These are phyloP conservation scores for Silene latifolia DNA, from an alignment of 148 eudicot species.

Conservation along the genomic window DNA sequence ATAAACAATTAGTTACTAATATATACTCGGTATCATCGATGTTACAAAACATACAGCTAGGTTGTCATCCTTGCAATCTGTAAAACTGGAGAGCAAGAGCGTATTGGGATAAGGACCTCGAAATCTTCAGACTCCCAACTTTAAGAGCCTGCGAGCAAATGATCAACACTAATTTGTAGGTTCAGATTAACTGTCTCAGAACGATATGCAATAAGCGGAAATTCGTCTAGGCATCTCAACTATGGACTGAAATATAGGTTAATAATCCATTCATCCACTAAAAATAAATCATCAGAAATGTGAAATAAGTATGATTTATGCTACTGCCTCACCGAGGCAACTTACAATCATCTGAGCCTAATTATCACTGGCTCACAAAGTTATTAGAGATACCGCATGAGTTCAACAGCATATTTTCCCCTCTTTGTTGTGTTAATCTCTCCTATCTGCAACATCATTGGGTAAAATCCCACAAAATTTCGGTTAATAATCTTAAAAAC, in stretches of 20 bases:
- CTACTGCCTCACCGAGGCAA: not conserved
- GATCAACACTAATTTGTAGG: not conserved
- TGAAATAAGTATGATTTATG: not conserved
- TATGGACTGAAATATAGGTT: not conserved
- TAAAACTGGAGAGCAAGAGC: not conserved
- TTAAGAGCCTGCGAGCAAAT: not conserved
- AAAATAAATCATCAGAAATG: not conserved
- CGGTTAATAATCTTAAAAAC: too few species aligned
- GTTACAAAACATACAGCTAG: too few species aligned
- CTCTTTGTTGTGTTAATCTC: conserved; percentile 77
- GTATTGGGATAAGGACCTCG: not conserved
- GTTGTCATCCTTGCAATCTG: too few species aligned
- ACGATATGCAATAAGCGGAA: not conserved
- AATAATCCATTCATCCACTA: not conserved
- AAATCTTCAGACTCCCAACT: not conserved
- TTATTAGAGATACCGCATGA: conserved; percentile 50
- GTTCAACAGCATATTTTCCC: conserved; percentile 81
- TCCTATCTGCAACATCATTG: conserved; percentile 55
- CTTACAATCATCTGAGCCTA: not conserved
- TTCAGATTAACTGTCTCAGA: not conserved
- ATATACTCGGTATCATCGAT: too few species aligned
- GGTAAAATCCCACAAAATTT: not conserved
- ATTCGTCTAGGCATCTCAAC: not conserved
- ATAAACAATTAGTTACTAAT: too few species aligned
- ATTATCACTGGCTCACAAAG: not conserved